These are phyloP conservation scores for Tetracentron sinense DNA, from an alignment of 164 flowering plant species.

Conservation along the genomic window DNA sequence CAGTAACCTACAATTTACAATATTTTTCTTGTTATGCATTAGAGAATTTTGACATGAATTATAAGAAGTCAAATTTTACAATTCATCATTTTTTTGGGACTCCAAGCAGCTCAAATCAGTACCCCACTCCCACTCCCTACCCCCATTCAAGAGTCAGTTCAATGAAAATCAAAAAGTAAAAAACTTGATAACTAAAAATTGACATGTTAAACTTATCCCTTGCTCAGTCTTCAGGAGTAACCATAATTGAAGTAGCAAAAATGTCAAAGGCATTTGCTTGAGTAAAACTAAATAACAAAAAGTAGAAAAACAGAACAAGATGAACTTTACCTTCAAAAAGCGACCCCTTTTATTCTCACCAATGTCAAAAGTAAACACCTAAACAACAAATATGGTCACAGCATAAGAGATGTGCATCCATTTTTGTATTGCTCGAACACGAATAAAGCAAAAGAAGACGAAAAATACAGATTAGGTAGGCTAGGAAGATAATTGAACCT, in stretches of 20 bases:
- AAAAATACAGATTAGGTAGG: no score
- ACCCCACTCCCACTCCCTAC: not conserved
- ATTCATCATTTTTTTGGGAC: not conserved
- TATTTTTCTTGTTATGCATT: not conserved
- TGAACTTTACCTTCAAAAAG: slow-evolving; percentile 66
- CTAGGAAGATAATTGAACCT: slow-evolving; percentile 35
- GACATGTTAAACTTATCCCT: not conserved
- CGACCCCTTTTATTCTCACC: slow-evolving; percentile 97
- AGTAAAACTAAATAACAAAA: not conserved
- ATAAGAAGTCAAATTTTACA: no score
- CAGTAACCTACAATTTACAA: not conserved
- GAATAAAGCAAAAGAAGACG: not conserved
- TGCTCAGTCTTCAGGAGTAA: not conserved
- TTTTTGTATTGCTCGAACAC: not conserved
- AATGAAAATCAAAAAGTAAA: not conserved
- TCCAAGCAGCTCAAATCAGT: not conserved
- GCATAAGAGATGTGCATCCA: not conserved
- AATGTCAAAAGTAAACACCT: slow-evolving; percentile 95
- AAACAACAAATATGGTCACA: not conserved
- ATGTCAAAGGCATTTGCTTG: not conserved
- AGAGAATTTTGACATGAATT: not conserved
- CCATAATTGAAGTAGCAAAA: no score
- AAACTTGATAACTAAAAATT: not conserved
- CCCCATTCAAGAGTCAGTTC: not conserved
- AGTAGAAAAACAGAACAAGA: not conserved